These are phyloP conservation scores for Favolaschia claudopus DNA, from an alignment of 768 basidiomycete species.

Conservation along the genomic window DNA sequence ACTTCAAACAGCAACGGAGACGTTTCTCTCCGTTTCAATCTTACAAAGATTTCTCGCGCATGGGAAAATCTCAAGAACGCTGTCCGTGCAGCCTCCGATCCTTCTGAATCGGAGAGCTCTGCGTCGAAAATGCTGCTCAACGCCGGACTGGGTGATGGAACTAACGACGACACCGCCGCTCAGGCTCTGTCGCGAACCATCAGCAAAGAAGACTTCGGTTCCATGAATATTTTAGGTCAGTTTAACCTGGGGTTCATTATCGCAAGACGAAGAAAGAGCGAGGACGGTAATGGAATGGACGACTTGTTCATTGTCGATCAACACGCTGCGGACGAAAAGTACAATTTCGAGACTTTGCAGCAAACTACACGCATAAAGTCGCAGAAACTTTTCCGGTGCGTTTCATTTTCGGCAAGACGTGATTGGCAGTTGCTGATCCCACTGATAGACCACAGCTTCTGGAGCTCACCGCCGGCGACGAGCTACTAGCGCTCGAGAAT, in stretches of 20 bases:
- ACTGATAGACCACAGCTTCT: conserved; percentile 70
- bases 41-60: conserved; percentile 31
- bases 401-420: conserved; percentile 6
- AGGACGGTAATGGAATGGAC: conserved; percentile 54
- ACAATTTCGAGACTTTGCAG: conserved; percentile 96
- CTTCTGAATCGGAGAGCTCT: not conserved
- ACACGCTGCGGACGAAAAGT: conserved; percentile 98
- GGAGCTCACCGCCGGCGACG: conserved; percentile 89
- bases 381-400: conserved; percentile 83
- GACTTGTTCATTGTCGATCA: conserved; percentile 98
- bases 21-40: conserved; percentile 37
- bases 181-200: conserved; percentile 85
- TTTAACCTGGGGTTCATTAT: conserved; percentile 98
- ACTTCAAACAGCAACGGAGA: conserved; percentile 33
- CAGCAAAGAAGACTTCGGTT: conserved; percentile 82
- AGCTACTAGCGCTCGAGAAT: conserved; percentile 87
- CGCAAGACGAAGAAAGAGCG: conserved; percentile 61
- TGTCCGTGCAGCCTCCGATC: not conserved
- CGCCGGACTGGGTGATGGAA: conserved; percentile 44
- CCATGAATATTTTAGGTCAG: conserved; percentile 90
- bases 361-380: conserved; percentile 88
- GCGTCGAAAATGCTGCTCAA: conserved; percentile 36
- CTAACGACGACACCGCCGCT: conserved; percentile 62
- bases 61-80: conserved; percentile 11
- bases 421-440: not conserved